Conservation (phyloP, 345 rosid genomes). For the Trapa incisa region DNA sequence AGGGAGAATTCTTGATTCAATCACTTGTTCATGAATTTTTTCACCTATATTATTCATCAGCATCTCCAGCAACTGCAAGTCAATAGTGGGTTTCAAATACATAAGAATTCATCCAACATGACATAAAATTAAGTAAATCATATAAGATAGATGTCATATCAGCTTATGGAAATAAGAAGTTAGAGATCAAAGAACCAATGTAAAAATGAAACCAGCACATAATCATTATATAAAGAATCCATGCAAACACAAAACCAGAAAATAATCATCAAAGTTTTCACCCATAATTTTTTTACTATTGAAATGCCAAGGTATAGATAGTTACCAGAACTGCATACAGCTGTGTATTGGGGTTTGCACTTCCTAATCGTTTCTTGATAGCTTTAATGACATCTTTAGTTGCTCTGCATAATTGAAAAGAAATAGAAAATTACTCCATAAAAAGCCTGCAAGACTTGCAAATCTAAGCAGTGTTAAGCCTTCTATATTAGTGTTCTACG, state of each 20-base stretch:
- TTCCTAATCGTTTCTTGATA: slow-evolving; percentile 76
- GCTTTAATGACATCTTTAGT: slow-evolving; percentile 77
- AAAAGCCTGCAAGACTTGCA: no score
- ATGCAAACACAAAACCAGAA: background rate
- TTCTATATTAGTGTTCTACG: no score
- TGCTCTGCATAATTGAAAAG: slow-evolving; percentile 34
- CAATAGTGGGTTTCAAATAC: background rate
- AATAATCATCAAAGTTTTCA: background rate
- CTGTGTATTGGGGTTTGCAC: slow-evolving; percentile 51
- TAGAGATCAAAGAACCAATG: background rate
- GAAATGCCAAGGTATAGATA: background rate
- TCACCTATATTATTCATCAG: slow-evolving; percentile 93
- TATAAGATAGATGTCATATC: background rate
- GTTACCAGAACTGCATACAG: slow-evolving; percentile 74
- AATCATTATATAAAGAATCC: background rate
- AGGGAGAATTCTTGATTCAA: slow-evolving; percentile 57
- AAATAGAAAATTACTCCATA: background rate
- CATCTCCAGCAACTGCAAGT: slow-evolving; percentile 77
- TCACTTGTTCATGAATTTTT: slow-evolving; percentile 61
- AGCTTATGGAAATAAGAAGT: background rate
- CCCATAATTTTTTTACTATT: background rate
- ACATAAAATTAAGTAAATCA: background rate
- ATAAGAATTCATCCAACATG: background rate
- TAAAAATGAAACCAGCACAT: background rate
- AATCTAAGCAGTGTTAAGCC: no score